A percentile compares a stretch with the other conserved stretches of the same genome.
Conservation (phyloP, 768 basidiomycete genomes). For the Naganishia randhawae region DNA sequence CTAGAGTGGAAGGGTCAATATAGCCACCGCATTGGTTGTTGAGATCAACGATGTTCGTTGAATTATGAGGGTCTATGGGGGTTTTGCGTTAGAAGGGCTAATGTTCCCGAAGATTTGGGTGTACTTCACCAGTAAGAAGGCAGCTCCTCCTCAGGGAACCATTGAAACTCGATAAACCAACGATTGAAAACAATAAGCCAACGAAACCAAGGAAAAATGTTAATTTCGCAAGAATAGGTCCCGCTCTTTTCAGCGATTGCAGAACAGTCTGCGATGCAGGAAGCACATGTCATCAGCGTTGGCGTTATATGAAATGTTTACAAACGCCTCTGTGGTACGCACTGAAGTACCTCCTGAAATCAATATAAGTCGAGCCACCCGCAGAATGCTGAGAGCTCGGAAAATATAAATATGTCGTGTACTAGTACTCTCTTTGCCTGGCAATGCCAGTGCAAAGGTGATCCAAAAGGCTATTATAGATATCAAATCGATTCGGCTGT, state of each 20-base stretch:
- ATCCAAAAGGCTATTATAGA: conserved; percentile 86
- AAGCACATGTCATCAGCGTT: not conserved
- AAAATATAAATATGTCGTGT: conserved; percentile 76
- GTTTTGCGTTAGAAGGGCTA: not conserved
- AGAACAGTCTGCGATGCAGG: conserved; percentile 65
- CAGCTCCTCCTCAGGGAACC: conserved; percentile 65
- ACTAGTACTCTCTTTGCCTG: conserved; percentile 63
- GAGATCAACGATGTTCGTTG: conserved; percentile 44
- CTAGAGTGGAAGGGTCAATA: conserved; percentile 61
- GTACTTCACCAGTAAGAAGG: conserved; percentile 37
- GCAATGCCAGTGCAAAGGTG: conserved; percentile 66
- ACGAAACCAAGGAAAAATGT: conserved; percentile 89
- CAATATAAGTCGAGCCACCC: conserved; percentile 74
- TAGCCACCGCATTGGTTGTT: conserved; percentile 75
- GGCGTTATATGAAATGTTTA: not conserved
- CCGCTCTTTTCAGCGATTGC: conserved; percentile 82
- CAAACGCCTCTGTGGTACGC: conserved; percentile 44
- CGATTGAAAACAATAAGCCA: conserved; percentile 80
- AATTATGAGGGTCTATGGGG: conserved; percentile 44
- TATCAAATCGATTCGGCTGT: conserved; percentile 74
- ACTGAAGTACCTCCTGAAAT: conserved; percentile 90
- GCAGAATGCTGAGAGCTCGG: conserved; percentile 77
- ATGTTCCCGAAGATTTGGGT: not conserved
- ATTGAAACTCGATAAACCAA: conserved; percentile 90
- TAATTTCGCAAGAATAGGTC: conserved; percentile 82